phyloP scores from a whole-genome alignment of 2,329 filamentous ascomycete species.

The Apiospora kogelbergensis region DNA sequence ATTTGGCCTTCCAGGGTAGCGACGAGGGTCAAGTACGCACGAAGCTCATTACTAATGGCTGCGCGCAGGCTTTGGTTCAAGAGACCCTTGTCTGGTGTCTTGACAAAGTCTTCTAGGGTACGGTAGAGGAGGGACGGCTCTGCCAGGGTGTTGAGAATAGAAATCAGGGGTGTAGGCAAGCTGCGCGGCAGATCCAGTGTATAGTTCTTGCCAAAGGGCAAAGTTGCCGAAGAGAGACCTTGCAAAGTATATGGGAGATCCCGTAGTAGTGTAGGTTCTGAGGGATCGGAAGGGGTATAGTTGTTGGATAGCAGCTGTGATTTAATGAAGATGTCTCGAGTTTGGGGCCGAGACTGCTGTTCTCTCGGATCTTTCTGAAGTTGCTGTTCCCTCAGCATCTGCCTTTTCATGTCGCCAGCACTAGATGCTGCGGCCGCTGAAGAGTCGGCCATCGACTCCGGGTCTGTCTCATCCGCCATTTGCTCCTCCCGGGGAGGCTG shows the following conservation, averaged over 20 bases:
- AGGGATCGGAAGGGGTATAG: slow-evolving; percentile 56
- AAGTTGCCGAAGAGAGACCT: slow-evolving; percentile 82
- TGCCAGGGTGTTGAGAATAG: slow-evolving; percentile 83
- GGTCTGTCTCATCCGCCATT: neutral
- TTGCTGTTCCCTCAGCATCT: slow-evolving; percentile 23
- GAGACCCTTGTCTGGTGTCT: slow-evolving; percentile 78
- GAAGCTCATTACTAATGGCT: slow-evolving; percentile 79
- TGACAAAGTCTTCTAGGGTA: slow-evolving; percentile 76
- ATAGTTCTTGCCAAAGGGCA: slow-evolving; percentile 71
- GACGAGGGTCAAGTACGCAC: slow-evolving; percentile 86
- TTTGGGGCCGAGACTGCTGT: slow-evolving; percentile 23
- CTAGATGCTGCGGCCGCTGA: slow-evolving; percentile 16
- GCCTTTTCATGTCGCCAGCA: slow-evolving; percentile 26
- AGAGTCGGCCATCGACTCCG: slow-evolving; percentile 17
- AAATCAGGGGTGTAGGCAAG: slow-evolving; percentile 80
- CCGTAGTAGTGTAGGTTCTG: slow-evolving; percentile 66
- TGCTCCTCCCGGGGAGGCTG: slow-evolving; percentile 1
- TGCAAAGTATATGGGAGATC: slow-evolving; percentile 93
- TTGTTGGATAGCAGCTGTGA: slow-evolving; percentile 58
- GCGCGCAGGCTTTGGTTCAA: slow-evolving; percentile 89
- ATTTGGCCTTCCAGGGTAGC: slow-evolving; percentile 94
- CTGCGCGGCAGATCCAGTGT: slow-evolving; percentile 74
- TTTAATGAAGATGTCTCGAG: slow-evolving; percentile 55
- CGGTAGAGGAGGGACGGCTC: slow-evolving; percentile 93
- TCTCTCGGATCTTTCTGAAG: slow-evolving; percentile 23